Conservation (phyloP, 2,329 filamentous ascomycete species). For the Penicillium sp. region DNA sequence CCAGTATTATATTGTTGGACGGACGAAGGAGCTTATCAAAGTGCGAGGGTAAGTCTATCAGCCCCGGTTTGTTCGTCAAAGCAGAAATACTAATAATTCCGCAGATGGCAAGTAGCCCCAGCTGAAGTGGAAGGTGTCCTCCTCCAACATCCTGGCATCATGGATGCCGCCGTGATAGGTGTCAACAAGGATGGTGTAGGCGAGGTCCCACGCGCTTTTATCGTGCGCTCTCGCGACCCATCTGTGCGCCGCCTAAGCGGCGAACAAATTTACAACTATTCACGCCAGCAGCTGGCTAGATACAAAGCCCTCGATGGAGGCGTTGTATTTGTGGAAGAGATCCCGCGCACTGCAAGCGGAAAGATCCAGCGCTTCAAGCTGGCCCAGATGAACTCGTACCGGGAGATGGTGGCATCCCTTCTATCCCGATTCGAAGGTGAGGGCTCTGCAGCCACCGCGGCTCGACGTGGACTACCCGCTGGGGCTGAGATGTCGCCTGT, state of each 20-base stretch:
- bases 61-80: not conserved
- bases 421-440: conserved; percentile 24
- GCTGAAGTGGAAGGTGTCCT: conserved; percentile 49
- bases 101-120: conserved; percentile 49
- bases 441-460: not conserved
- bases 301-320: conserved; percentile 51
- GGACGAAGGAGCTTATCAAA: conserved; percentile 48
- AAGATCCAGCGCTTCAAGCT: conserved; percentile 49
- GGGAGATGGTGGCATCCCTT: conserved; percentile 35
- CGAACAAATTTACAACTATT: conserved; percentile 45
- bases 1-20: conserved; percentile 41
- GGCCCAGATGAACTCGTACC: conserved; percentile 39
- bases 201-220: conserved; percentile 47
- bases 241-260: conserved; percentile 29
- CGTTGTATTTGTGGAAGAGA: conserved; percentile 48
- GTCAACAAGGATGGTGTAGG: conserved; percentile 36
- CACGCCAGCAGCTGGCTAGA: conserved; percentile 42
- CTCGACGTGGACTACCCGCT: not conserved
- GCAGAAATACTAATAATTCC: not conserved
- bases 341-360: conserved; percentile 50
- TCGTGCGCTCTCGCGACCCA: conserved; percentile 37
- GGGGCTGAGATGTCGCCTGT: conserved; percentile 4
- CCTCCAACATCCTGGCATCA: conserved; percentile 44
- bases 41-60: conserved; percentile 41
- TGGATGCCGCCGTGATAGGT: conserved; percentile 48